Percentiles rank a stretch among this genome's conserved stretches.
phyloP scores from a whole-genome alignment of 163 green algal species.

The Coccomyxa subellipsoidea region DNA sequence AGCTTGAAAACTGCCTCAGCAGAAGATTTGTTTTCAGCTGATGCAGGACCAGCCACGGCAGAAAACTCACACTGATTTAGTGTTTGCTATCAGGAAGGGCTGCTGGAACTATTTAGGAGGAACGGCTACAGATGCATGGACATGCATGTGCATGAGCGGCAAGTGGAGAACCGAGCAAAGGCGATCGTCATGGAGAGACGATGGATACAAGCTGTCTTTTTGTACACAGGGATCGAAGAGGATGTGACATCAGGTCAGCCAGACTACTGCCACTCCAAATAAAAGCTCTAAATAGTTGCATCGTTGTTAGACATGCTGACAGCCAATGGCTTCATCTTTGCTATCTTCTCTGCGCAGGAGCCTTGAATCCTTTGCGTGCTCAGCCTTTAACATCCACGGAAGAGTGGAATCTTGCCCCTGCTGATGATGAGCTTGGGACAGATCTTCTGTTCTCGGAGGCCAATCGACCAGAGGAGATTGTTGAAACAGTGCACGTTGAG shows the following conservation, averaged over 20 bases:
- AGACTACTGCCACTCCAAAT: background rate
- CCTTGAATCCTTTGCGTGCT: background rate
- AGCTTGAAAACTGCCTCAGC: no score
- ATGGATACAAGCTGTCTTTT: conserved; percentile 60
- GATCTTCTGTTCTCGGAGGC: background rate
- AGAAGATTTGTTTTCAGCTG: no score
- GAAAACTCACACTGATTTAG: no score
- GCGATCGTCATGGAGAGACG: conserved; percentile 51
- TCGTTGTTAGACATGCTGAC: background rate
- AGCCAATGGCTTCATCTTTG: background rate
- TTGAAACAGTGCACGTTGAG: background rate
- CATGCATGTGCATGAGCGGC: conserved; percentile 26
- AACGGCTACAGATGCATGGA: conserved; percentile 55
- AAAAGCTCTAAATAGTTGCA: background rate
- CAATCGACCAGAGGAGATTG: background rate
- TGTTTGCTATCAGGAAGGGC: conserved; percentile 25
- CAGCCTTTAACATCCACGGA: background rate
- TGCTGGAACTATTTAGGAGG: conserved; percentile 55
- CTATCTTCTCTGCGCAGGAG: background rate
- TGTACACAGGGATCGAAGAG: background rate
- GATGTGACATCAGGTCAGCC: background rate
- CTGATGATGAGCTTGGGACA: background rate
- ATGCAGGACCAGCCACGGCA: no score
- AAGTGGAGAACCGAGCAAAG: conserved; percentile 51
- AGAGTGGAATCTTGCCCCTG: background rate